Evolutionary conservation across 2,329 filamentous ascomycete species (phyloP).

Genomic region (Gaeumannomyces tritici): DNA sequence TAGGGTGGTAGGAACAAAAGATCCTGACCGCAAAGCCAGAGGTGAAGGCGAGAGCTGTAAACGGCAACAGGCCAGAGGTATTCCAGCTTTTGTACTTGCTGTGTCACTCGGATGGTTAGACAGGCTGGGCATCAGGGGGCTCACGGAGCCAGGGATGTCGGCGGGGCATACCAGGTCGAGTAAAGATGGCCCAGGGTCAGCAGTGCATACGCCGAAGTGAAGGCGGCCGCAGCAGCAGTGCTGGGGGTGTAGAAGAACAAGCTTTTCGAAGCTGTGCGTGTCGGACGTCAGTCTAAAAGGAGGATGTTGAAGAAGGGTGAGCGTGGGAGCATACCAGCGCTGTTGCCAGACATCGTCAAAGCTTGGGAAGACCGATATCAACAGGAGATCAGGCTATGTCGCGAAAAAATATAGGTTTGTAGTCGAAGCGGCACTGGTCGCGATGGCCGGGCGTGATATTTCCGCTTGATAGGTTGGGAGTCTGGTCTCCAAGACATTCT

Average conservation of each 20-base stretch:
- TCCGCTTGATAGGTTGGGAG: too few relatives aligned
- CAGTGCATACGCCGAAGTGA: slow-evolving; percentile 27
- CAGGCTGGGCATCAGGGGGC: not conserved
- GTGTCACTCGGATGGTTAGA: not conserved
- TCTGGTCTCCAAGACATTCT: too few relatives aligned
- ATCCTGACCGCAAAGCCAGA: slow-evolving; percentile 35
- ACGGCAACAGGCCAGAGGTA: slow-evolving; percentile 25
- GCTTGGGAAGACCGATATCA: too few relatives aligned
- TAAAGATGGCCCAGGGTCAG: slow-evolving; percentile 29
- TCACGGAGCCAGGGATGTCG: not conserved
- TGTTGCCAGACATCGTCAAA: not conserved
- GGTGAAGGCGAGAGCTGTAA: slow-evolving; percentile 31
- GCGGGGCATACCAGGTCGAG: slow-evolving; percentile 34
- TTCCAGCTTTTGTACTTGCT: slow-evolving; percentile 32
- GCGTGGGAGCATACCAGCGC: not conserved
- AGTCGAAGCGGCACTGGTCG: too few relatives aligned
- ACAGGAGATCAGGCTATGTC: too few relatives aligned
- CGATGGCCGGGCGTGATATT: too few relatives aligned
- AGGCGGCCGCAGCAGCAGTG: slow-evolving; percentile 37
- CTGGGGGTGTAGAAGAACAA: slow-evolving; percentile 38
- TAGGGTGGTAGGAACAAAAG: slow-evolving; percentile 30
- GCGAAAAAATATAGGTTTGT: too few relatives aligned
- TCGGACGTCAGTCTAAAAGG: not conserved
- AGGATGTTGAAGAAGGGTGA: not conserved
- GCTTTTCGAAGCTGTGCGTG: slow-evolving; percentile 26